Evolutionary conservation across 2,329 filamentous ascomycete genomes (phyloP), one percentile per base, ranked within the genome.

Genomic region (Remersonia thermophila): DNA sequence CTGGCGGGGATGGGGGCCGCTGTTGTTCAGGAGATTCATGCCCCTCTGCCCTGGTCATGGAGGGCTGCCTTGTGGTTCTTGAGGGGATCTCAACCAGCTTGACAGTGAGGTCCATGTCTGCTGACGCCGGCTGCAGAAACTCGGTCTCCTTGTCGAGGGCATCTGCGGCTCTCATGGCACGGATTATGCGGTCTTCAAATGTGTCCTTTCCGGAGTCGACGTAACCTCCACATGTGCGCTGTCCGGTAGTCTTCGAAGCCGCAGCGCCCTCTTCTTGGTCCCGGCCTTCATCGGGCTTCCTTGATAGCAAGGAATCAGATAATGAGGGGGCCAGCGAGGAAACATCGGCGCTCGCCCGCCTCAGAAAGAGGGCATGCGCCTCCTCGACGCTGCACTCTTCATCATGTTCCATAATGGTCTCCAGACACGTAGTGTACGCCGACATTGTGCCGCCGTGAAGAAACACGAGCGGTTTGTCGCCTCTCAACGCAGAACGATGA

Each of bases 81-180:
- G 37, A 41, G 11, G 14, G 35, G 28, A 41, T 48, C 27, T 45
- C 39, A 11, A 45, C 34, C 17, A 44, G 36, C 35, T 38, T 46
- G 20, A 53, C 44, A 1, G 62, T 63, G 27, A 71, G 54, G 33
- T 70, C 67, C n/a, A 70, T 51, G 29, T 69, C 62, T 36, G 61
- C 59, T 32, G 49, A 58, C 0, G 61, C 33, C 2, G 44, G 59
- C 42, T 77, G 70, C n/a, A 76, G 52, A 15, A 56, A 66, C 32
- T 65, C 69, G 0, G 71, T 76, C 43, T 71, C 58, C 36, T 61
- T 61, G 47, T 77, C 68, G 27, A 77, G 59, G 2, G 65, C 66
- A 37, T 77, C 72, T 7, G 72, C 73, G 12, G 70, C 71, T 47
- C 66, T 61, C 69, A 76, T 77, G 26, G 71, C 71, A 46, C 57